phyloP scores from a whole-genome alignment of 2,329 filamentous ascomycete species.

The Epichloe amarillans region DNA sequence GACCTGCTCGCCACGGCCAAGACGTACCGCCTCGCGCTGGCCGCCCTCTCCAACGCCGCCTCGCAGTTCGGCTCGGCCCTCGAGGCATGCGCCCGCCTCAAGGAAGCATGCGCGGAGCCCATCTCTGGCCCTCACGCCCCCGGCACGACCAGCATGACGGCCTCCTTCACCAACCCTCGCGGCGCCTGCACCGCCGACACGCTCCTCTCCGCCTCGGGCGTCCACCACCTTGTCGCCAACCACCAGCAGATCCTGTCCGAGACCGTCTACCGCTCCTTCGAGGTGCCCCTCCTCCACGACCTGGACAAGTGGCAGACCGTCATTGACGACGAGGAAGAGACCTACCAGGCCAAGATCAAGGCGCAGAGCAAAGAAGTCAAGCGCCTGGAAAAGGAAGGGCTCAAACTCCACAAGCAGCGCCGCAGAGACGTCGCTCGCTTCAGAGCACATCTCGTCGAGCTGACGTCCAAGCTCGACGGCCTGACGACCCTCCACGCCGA shows the following conservation, averaged over 20 bases:
- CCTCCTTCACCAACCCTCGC: conserved; percentile 31
- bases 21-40: conserved; percentile 48
- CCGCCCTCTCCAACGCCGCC: conserved; percentile 45
- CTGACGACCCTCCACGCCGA: conserved; percentile 46
- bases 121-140: conserved; percentile 24
- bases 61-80: conserved; percentile 51
- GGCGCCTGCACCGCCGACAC: conserved; percentile 49
- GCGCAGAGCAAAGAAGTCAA: conserved; percentile 47
- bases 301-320: conserved; percentile 50
- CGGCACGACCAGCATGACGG: conserved; percentile 26
- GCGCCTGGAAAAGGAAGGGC: conserved; percentile 49
- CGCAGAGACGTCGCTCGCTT: conserved; percentile 49
- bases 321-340: conserved; percentile 51
- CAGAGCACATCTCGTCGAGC: conserved; percentile 47
- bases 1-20: conserved; percentile 50
- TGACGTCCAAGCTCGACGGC: conserved; percentile 49
- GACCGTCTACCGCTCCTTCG: conserved; percentile 54
- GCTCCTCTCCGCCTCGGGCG: conserved; percentile 47
- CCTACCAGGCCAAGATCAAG: conserved; percentile 42
- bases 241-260: conserved; percentile 58
- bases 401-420: conserved; percentile 47
- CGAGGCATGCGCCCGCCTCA: conserved; percentile 54
- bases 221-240: conserved; percentile 56
- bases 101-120: conserved; percentile 49
- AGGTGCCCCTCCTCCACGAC: conserved; percentile 56